Evolutionary conservation across 1,139 yeast species (phyloP), one percentile per base, ranked within the genome.

Genomic region (Yamadazyma songkhlaensis): DNA sequence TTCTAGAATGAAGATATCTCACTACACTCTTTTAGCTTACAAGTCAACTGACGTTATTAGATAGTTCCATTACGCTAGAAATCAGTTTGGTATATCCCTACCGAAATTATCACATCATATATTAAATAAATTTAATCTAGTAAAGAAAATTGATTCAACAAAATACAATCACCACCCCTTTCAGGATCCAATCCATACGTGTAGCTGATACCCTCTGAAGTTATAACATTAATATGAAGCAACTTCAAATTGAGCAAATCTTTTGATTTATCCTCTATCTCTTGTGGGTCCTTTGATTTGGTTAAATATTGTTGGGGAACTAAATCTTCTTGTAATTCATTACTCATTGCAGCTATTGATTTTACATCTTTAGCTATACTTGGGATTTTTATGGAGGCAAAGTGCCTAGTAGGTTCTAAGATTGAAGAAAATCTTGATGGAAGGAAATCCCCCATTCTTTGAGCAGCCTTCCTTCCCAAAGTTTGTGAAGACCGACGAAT

Each of bases 141-240:
- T 36, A 70, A 55, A 20, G 84, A 74, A 55, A 79, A 81, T 55
- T 86, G 95, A 45, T 81, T 79, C 36, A 87, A 64, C 39, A 88
- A 64, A 29, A 84, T 80, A 60, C 98, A 90, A 25, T 92, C 97
- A 4, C 97, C 97, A 2, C 97, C 97, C 40, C 92, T 65, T 45
- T 83, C 95, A 0, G 94, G 83, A 53, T 90, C 95, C 41, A 92
- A 68, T 0, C 89, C 88, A 58, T 87, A 92, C 40, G 84, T 89
- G 57, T 85, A 88, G 51, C 86, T 84, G 45, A 76, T 75, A 0
- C 98, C 98, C 43, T 87, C 95, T 0, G 94, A 79, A 0, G 96
- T 87, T 4, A 89, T 84, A 13, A 90, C 96, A 50, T 81, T 72
- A 3, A 86, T 81, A 48, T 81, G 83, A 20, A 85, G 67, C 32